phyloP scores from a whole-genome alignment of 176 grass and related monocot species.

The Cocos nucifera region DNA sequence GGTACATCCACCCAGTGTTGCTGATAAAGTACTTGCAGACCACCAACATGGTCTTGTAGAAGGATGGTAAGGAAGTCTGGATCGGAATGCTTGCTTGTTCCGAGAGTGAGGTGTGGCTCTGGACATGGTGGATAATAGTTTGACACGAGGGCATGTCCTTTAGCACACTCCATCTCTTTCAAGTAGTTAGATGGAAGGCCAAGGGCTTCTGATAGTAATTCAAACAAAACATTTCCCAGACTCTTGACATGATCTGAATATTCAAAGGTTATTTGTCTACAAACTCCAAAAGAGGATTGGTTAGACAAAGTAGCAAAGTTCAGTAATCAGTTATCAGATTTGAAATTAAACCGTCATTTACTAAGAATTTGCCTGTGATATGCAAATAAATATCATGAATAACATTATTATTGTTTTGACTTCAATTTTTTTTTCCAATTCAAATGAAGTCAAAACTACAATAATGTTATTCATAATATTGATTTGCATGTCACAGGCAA shows the following conservation, averaged over 20 bases:
- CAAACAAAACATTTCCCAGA: background rate
- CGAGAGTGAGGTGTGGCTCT: slow-evolving; percentile 23
- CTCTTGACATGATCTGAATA: background rate
- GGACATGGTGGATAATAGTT: slow-evolving; percentile 29
- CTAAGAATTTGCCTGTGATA: too few species aligned
- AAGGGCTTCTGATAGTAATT: slow-evolving; percentile 21
- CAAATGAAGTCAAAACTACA: too few species aligned
- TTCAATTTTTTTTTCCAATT: too few species aligned
- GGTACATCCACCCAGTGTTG: slow-evolving; percentile 10
- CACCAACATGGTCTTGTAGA: slow-evolving; percentile 20
- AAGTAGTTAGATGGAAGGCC: slow-evolving; percentile 4
- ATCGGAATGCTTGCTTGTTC: slow-evolving; percentile 18
- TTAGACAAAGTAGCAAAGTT: too few species aligned
- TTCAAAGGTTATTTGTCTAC: slow-evolving; percentile 15
- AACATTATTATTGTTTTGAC: too few species aligned
- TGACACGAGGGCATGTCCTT: slow-evolving; percentile 1
- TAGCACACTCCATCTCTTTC: slow-evolving; percentile 12
- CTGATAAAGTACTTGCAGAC: slow-evolving; percentile 19
- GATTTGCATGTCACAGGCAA: too few species aligned
- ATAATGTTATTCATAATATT: too few species aligned
- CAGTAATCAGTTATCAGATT: too few species aligned
- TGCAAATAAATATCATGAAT: too few species aligned
- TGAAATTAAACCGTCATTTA: too few species aligned
- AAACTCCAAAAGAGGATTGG: too few species aligned
- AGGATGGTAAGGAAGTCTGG: slow-evolving; percentile 23